A percentile compares a stretch with the other conserved stretches of the same genome.
Conservation (phyloP, 192 early-diverging fungal genomes). For the Backusella sp. region DNA sequence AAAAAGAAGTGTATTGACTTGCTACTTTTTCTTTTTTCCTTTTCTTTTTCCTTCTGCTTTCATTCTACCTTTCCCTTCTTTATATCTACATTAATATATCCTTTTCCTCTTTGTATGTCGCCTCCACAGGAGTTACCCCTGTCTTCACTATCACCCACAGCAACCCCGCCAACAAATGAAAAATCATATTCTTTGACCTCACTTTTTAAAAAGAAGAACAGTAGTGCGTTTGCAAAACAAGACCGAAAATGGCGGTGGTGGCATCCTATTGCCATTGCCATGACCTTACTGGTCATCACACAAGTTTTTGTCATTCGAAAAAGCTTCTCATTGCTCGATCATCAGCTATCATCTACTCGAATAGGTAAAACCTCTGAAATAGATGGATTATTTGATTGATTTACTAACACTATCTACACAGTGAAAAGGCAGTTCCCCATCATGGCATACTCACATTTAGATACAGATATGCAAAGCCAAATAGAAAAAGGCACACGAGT, state of each 20-base stretch:
- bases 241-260: conserved; percentile 36
- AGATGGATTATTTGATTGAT: no score
- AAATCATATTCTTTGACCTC: neutral
- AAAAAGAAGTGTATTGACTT: neutral
- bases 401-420: conserved; percentile 3
- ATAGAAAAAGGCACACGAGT: conserved; percentile 44
- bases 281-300: conserved; percentile 10
- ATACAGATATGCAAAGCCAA: conserved; percentile 22
- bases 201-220: neutral
- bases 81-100: neutral
- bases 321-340: conserved; percentile 20
- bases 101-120: neutral
- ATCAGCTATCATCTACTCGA: conserved; percentile 17
- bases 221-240: conserved; percentile 2
- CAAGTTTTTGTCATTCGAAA: conserved; percentile 7
- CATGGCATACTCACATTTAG: conserved; percentile 45
- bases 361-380: conserved; percentile 24
- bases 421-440: conserved; percentile 45
- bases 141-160: neutral
- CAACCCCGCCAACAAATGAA: neutral
- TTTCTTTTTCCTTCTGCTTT: neutral
- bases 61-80: neutral
- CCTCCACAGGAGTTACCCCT: neutral
- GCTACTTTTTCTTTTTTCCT: neutral
- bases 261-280: conserved; percentile 19